Evolutionary conservation across 2,329 filamentous ascomycete species (phyloP).

Genomic region (Incumbomyces lentus): DNA sequence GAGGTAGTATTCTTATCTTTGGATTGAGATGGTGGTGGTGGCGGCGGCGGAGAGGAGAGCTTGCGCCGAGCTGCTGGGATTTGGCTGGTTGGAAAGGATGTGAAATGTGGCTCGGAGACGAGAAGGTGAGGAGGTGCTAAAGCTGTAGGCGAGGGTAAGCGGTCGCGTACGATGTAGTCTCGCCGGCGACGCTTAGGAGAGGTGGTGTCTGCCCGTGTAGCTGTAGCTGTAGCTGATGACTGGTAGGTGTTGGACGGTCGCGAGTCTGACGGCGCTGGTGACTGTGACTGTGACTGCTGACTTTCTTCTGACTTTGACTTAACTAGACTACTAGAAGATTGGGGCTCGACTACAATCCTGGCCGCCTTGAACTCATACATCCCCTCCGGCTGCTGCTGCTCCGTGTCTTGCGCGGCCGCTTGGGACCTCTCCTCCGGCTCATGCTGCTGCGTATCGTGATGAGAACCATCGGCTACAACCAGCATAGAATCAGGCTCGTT

Average conservation of each 20-base stretch:
- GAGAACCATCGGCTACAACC: too few relatives aligned
- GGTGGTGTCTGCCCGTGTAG: too few relatives aligned
- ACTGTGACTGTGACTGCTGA: background rate
- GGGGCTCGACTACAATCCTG: background rate
- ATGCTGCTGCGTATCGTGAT: too few relatives aligned
- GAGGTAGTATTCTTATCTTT: background rate
- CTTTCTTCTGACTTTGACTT: too few relatives aligned
- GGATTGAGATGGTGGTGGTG: background rate
- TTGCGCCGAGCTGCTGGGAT: background rate
- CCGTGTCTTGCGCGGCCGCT: too few relatives aligned
- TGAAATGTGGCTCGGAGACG: too few relatives aligned
- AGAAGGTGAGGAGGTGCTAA: too few relatives aligned
- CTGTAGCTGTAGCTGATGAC: background rate
- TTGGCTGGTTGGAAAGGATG: too few relatives aligned
- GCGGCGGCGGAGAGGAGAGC: background rate
- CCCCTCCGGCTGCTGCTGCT: background rate
- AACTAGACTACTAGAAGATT: constrained; percentile 20
- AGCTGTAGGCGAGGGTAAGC: too few relatives aligned
- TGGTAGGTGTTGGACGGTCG: background rate
- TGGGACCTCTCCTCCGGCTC: too few relatives aligned
- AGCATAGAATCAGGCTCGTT: background rate
- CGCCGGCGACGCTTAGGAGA: too few relatives aligned
- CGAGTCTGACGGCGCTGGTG: background rate
- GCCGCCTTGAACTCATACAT: background rate
- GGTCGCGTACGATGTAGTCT: too few relatives aligned